Base-by-base conservation (phyloP, 225 moss, liverwort and hornwort genomes). In the Climacium dendroides region DNA sequence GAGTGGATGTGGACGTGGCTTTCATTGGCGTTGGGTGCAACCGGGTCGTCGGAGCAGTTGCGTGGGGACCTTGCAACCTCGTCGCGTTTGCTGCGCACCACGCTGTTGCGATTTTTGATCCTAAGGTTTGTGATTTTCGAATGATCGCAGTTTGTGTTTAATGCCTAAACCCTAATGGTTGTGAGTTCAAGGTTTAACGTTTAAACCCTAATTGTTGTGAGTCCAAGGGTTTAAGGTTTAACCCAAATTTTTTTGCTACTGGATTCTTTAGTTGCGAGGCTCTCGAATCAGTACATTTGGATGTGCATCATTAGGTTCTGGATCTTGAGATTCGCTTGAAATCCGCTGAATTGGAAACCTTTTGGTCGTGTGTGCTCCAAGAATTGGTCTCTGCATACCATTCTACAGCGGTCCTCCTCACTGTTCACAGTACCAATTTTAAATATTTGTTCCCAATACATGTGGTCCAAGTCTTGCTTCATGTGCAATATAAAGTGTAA, bases 11-110 rank as follows among this genome's bases (percentile, higher is more conserved):
- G 77, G 92, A 93, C 37, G 88, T 88, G 47, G 95, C 92, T 28
- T 97, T 97, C 90, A 95, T 99, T 34, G 93, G 93, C 25, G 95
- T 95, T 3, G 98, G 98, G 57, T 99, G 98, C 92, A 99, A 99
- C 85, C 90, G 95, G 77, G 92, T 93, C 16, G 96, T 95, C 15
- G 97, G 96, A 83, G 95, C 95, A 71, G 87, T 94, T 39, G 92
- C 95, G 3, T 99, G 98, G 98, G 98, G 98, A 28, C 94, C 97
- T 60, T 93, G 93, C 90, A 91, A 94, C 83, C 90, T 99, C 60
- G 95, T 96, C 24, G 98, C 98, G 30, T 99, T 94, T 87, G 98
- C 94, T 83, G 97, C 98, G 10, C 98, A 99, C 78, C 91, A 94
- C 86, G 85, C 95, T 43, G 91, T 99, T 74, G 98, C 95, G 47